Evolutionary conservation across 768 basidiomycete genomes (phyloP), one percentile per base, ranked within the genome.

Genomic region (Tulasnella sp.): DNA sequence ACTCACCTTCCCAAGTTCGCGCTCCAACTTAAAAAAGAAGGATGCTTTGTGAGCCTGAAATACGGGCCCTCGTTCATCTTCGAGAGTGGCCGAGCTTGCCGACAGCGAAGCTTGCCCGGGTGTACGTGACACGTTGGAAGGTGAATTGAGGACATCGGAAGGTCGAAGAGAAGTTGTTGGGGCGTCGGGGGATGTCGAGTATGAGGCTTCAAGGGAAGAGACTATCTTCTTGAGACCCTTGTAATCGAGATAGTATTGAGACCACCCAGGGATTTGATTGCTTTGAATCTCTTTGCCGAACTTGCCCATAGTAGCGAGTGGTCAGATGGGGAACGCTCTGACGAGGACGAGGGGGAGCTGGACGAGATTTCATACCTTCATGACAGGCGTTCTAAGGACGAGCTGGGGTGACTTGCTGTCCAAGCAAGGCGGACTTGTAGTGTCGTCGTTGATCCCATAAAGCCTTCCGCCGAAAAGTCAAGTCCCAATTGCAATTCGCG

Each of bases 191-290:
- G 70, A 67, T 36, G 71, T 40, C n/a, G 64, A 39, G 52, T 76
- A 41, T n/a, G 74, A 37, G 34, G 72, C 47, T 47, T 37, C 69
- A n/a, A 98, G 87, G 16, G 95, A 97, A 74, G 95, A 96, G 77
- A 99, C 95, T 77, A 98, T 98, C 86, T 98, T 94, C 83, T 97
- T 97, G 79, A 97, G 85, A 77, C 90, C 91, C 84, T 99, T 99
- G 87, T 99, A 99, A 82, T 98, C 95, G 73, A 98, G 88, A 82
- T 98, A 98, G 83, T 92, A 93, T 52, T 84, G 79, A 35, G 92
- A 93, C 96, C 96, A 99, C 82, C 95, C 96, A 67, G 96, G 95
- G 70, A 98, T 89, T 83, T 97, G 94, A 80, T 96, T 91, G 36
- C 91, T 88, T 80, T 94, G 95, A 75, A 99, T 94, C 74, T 94